Percentiles rank a stretch among this genome's conserved stretches.
Evolutionary conservation across 2,329 filamentous ascomycete genomes (phyloP).

Genomic region (Hymenoscyphus occultus): DNA sequence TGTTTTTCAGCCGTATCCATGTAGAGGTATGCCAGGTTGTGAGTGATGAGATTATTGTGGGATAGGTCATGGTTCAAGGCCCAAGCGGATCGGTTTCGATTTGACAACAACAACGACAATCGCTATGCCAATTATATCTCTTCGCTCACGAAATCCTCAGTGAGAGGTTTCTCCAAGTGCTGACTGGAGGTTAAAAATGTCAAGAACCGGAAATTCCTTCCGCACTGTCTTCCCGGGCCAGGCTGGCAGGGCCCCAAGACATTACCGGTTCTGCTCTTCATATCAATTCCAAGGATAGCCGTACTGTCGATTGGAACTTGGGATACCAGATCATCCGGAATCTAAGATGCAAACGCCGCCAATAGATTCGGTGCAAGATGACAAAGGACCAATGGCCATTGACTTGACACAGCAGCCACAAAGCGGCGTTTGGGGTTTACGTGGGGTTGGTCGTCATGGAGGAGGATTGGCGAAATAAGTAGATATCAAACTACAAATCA

Average conservation of each 20-base stretch:
- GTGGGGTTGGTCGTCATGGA: conserved; percentile 1
- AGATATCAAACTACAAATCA: conserved; percentile 4
- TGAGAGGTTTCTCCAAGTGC: background rate
- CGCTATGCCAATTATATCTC: background rate
- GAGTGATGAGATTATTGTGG: background rate
- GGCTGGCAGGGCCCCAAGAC: background rate
- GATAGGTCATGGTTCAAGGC: conserved; percentile 5
- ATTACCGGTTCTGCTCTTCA: background rate
- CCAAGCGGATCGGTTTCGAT: background rate
- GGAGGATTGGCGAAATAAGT: background rate
- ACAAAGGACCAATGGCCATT: conserved; percentile 9
- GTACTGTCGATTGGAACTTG: background rate
- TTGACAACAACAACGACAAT: conserved; percentile 1
- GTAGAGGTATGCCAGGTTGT: background rate
- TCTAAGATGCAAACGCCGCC: background rate
- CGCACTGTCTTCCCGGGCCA: background rate
- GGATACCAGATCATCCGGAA: conserved; percentile 13
- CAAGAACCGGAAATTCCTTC: background rate
- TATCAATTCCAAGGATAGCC: background rate
- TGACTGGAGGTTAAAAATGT: conserved; percentile 1
- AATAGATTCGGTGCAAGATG: conserved; percentile 10
- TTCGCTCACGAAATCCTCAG: background rate
- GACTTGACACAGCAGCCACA: conserved; percentile 1
- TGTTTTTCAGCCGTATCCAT: background rate
- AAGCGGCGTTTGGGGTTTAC: conserved; percentile 1